Evolutionary conservation across 371 early-diverging fungal species (phyloP).

Genomic region (Massospora cicadina): DNA sequence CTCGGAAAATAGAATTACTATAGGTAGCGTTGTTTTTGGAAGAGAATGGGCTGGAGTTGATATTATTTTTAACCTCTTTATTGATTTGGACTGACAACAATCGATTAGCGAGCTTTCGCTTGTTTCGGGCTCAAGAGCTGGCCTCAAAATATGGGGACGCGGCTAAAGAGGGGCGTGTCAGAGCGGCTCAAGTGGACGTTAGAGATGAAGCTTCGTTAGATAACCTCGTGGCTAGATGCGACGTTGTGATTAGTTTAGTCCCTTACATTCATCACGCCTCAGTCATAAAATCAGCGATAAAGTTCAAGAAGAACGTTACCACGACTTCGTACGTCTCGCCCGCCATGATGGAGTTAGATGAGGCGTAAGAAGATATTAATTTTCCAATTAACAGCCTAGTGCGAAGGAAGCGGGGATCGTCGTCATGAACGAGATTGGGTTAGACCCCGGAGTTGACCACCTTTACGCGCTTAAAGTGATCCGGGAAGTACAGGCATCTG

Average conservation of each 20-base stretch:
- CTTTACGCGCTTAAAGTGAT: constrained; percentile 73
- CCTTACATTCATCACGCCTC: constrained; percentile 72
- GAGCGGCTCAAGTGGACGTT: constrained; percentile 62
- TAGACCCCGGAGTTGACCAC: constrained; percentile 92
- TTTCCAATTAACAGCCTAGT: constrained; percentile 16
- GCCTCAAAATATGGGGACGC: constrained; percentile 31
- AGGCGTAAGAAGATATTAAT: constrained; percentile 28
- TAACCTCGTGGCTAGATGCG: constrained; percentile 69
- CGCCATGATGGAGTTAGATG: constrained; percentile 64
- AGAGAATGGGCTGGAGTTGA: not conserved
- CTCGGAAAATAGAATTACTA: constrained; percentile 64
- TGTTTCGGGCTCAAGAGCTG: constrained; percentile 58
- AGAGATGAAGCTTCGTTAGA: constrained; percentile 59
- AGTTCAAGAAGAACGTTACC: constrained; percentile 64
- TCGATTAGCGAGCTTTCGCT: constrained; percentile 55
- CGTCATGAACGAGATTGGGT: constrained; percentile 82
- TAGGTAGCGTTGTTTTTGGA: constrained; percentile 26
- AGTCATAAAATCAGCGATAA: constrained; percentile 69
- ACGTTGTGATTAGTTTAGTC: constrained; percentile 65
- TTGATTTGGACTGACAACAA: not conserved
- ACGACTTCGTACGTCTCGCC: constrained; percentile 85
- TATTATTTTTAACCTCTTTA: not conserved
- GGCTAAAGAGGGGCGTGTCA: constrained; percentile 10
- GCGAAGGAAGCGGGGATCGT: constrained; percentile 64
- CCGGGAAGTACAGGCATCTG: constrained; percentile 66